Percentiles rank a stretch among this genome's conserved stretches.
Conservation (phyloP, 352 stramenopile genomes). For the Phytophthora tentaculata region DNA sequence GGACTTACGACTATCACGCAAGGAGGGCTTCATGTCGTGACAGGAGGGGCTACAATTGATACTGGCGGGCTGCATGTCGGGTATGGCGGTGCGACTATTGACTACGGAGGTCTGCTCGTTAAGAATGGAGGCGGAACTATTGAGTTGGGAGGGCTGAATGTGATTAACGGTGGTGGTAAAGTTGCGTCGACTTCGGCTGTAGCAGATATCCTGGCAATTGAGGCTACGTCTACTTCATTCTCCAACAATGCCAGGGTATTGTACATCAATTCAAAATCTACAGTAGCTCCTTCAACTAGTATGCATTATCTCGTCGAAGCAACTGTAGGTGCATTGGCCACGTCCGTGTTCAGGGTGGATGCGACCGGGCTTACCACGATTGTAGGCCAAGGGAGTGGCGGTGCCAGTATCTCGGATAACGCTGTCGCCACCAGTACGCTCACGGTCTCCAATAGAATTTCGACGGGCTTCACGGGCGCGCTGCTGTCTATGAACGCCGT, state of each 20-base stretch:
- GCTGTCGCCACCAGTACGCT: neutral
- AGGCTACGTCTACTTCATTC: conserved; percentile 31
- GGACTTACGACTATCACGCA: conserved; percentile 54
- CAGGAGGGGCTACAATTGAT: conserved; percentile 50
- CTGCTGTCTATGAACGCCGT: conserved; percentile 5
- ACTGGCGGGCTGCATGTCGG: conserved; percentile 49
- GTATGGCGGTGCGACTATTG: conserved; percentile 45
- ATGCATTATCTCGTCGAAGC: conserved; percentile 33
- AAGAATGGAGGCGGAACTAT: conserved; percentile 48
- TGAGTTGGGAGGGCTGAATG: conserved; percentile 33
- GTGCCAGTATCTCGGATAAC: conserved; percentile 12
- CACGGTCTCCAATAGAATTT: neutral
- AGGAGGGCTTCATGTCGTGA: conserved; percentile 43
- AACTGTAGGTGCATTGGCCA: conserved; percentile 1
- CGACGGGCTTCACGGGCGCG: conserved; percentile 2
- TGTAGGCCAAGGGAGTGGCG: conserved; percentile 13
- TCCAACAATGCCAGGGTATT: conserved; percentile 26
- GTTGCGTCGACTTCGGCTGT: conserved; percentile 27
- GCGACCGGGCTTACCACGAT: conserved; percentile 19
- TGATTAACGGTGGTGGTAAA: conserved; percentile 40
- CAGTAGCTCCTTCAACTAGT: conserved; percentile 8
- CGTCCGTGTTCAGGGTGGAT: conserved; percentile 16
- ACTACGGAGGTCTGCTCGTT: conserved; percentile 44
- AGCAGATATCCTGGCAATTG: conserved; percentile 30
- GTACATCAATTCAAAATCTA: conserved; percentile 29